A percentile compares a stretch with the other conserved stretches of the same genome.
These are phyloP conservation scores for Trichothecium sympodiale DNA, from an alignment of 2,329 filamentous ascomycete species.

Conservation along the genomic window DNA sequence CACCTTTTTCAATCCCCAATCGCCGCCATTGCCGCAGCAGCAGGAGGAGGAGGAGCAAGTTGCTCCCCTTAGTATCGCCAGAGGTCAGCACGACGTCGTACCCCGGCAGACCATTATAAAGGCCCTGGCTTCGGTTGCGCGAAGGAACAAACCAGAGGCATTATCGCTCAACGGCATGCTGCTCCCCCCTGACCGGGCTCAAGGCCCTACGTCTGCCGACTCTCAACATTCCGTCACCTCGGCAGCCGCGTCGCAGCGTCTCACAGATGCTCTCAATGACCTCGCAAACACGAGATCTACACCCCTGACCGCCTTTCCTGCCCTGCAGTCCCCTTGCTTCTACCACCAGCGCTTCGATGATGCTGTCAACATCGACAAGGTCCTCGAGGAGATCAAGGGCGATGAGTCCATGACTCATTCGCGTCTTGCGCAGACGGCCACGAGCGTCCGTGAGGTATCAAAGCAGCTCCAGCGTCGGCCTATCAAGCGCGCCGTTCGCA, in stretches of 20 bases:
- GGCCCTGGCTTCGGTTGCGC: slow-evolving; percentile 58
- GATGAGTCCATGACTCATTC: slow-evolving; percentile 90
- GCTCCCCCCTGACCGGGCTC: slow-evolving; percentile 24
- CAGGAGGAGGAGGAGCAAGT: too few relatives aligned
- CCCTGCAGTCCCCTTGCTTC: slow-evolving; percentile 84
- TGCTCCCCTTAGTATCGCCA: slow-evolving; percentile 28
- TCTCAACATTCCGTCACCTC: slow-evolving; percentile 19
- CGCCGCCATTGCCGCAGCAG: too few relatives aligned
- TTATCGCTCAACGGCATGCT: slow-evolving; percentile 52
- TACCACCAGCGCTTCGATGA: slow-evolving; percentile 97
- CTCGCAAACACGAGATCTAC: slow-evolving; percentile 23
- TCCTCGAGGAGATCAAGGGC: slow-evolving; percentile 85
- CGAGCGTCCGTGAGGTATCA: slow-evolving; percentile 87
- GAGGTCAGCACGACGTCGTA: slow-evolving; percentile 45
- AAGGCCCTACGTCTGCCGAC: slow-evolving; percentile 16
- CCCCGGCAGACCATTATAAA: slow-evolving; percentile 77
- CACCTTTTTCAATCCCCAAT: too few relatives aligned
- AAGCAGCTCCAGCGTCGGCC: slow-evolving; percentile 88
- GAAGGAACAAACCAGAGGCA: slow-evolving; percentile 50
- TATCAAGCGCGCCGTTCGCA: slow-evolving; percentile 82
- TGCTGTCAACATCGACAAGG: slow-evolving; percentile 86
- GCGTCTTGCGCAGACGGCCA: slow-evolving; percentile 87
- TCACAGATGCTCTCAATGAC: slow-evolving; percentile 50
- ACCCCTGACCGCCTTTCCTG: slow-evolving; percentile 39
- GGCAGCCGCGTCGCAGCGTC: slow-evolving; percentile 44